Evolutionary conservation across 371 early-diverging fungal species (phyloP).

Genomic region (Fennellomyces sp.): DNA sequence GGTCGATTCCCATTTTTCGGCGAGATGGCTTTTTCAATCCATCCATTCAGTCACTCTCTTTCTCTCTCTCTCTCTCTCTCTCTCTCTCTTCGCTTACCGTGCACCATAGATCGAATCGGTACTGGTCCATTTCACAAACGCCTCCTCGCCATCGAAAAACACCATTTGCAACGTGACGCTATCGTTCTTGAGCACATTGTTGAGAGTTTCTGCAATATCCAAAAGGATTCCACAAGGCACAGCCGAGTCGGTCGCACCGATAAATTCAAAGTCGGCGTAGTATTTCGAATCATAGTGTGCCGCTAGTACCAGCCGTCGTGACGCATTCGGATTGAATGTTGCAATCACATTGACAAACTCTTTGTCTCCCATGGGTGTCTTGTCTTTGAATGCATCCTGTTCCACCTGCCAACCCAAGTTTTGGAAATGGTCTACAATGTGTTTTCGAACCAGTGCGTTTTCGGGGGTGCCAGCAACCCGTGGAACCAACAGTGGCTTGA

Average conservation of each 20-base stretch:
- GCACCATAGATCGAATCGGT: slow-evolving; percentile 91
- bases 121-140: slow-evolving; percentile 74
- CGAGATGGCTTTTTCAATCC: slow-evolving; percentile 28
- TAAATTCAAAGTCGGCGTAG: slow-evolving; percentile 59
- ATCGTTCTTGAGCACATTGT: neutral
- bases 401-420: slow-evolving; percentile 75
- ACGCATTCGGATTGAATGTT: slow-evolving; percentile 75
- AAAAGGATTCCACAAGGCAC: slow-evolving; percentile 86
- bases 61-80: neutral
- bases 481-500: slow-evolving; percentile 66
- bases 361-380: slow-evolving; percentile 74
- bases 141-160: slow-evolving; percentile 97
- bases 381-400: slow-evolving; percentile 69
- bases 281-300: slow-evolving; percentile 93
- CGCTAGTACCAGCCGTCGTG: slow-evolving; percentile 73
- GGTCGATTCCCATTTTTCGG: slow-evolving; percentile 38
- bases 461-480: slow-evolving; percentile 76
- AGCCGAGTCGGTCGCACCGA: slow-evolving; percentile 83
- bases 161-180: slow-evolving; percentile 73
- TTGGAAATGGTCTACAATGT: slow-evolving; percentile 63
- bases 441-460: slow-evolving; percentile 67
- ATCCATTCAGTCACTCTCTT: too few species aligned
- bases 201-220: slow-evolving; percentile 67
- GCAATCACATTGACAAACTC: slow-evolving; percentile 84
- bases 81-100: slow-evolving; percentile 12